These are phyloP conservation scores for Elsinoe perseae DNA, from an alignment of 2,329 filamentous ascomycete genomes.

Conservation along the genomic window DNA sequence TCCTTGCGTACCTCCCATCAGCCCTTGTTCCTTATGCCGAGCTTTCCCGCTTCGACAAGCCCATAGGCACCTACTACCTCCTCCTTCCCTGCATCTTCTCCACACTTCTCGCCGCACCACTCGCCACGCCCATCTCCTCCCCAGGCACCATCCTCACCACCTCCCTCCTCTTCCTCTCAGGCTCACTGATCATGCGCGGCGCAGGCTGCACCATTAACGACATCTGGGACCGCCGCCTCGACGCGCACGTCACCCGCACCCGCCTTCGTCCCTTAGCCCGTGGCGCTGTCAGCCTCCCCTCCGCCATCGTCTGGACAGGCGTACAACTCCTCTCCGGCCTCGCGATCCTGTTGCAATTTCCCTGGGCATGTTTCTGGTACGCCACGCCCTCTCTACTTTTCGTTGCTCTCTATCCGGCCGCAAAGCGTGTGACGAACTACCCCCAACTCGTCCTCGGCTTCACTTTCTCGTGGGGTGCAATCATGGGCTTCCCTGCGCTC, in stretches of 20 bases:
- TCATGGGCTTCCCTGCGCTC: slow-evolving; percentile 80
- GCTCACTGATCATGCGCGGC: slow-evolving; percentile 77
- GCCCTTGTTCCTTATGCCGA: slow-evolving; percentile 64
- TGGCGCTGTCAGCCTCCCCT: slow-evolving; percentile 62
- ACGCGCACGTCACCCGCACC: slow-evolving; percentile 70
- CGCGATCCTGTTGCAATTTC: slow-evolving; percentile 68
- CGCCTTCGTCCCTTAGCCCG: slow-evolving; percentile 73
- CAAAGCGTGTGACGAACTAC: slow-evolving; percentile 81
- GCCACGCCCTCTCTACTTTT: slow-evolving; percentile 66
- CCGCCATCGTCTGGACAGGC: slow-evolving; percentile 67
- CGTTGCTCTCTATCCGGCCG: slow-evolving; percentile 69
- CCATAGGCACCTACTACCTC: slow-evolving; percentile 73
- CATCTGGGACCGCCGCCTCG: slow-evolving; percentile 80
- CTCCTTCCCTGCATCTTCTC: slow-evolving; percentile 82
- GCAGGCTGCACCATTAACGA: slow-evolving; percentile 87
- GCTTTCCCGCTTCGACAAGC: slow-evolving; percentile 72
- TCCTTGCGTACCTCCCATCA: slow-evolving; percentile 61
- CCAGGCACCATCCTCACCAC: slow-evolving; percentile 58
- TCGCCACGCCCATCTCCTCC: slow-evolving; percentile 53
- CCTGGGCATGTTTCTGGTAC: slow-evolving; percentile 65
- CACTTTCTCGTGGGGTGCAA: slow-evolving; percentile 82
- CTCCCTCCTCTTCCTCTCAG: slow-evolving; percentile 61
- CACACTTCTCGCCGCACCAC: slow-evolving; percentile 68
- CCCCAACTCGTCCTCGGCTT: slow-evolving; percentile 76
- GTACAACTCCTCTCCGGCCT: slow-evolving; percentile 66